Evolutionary conservation across 75 land plant species (phyloP), one percentile per base, ranked within the genome.

Genomic region (Picea sitchensis): DNA sequence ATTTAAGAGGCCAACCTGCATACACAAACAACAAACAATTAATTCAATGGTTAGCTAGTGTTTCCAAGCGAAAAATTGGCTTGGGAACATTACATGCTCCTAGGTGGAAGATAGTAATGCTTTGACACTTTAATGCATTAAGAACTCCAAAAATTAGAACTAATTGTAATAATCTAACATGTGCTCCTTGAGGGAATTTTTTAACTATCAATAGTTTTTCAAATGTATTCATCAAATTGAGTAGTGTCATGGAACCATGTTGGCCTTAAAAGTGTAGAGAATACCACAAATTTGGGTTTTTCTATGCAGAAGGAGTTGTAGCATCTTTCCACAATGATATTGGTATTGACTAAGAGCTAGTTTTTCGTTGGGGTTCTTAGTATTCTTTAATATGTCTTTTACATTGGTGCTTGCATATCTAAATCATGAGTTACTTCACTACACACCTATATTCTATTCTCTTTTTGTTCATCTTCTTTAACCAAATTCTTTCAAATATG

Each of bases 101-200:
- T 12, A 58, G 84, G 17, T 83, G 84, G 84, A 86, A 82, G 85
- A 83, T 81, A 73, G 80, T 83, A 80, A 20, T 64, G 80, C 83
- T 83, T 78, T 51, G 9, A 51, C 13, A 1, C 9, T 68, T 69
- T 41, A 41, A 41, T 69, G 73, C 12, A 18, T 41, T 41, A 20
- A 41, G 54, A 69, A 20, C 13, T 41, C 54, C 12, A 41, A 15
- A 1, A 51, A 51, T 9, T 44, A n/a, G 71, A 67, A 67, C 4
- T 5, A 2, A 51, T 51, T 2, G 56, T 9, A 51, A 51, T 9
- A 51, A 51, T 51, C 12, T 0, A 61, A 1, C 2, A 51, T 17
- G 2, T 0, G 15, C 51, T 41, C 56, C 56, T 51, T 31, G 17
- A 18, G 51, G n/a, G 30, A 23, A 4, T 6, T 62, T 20, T 62